Evolutionary conservation across 129 eudicot species (phyloP).

Genomic region (Oenanthe sinensis): DNA sequence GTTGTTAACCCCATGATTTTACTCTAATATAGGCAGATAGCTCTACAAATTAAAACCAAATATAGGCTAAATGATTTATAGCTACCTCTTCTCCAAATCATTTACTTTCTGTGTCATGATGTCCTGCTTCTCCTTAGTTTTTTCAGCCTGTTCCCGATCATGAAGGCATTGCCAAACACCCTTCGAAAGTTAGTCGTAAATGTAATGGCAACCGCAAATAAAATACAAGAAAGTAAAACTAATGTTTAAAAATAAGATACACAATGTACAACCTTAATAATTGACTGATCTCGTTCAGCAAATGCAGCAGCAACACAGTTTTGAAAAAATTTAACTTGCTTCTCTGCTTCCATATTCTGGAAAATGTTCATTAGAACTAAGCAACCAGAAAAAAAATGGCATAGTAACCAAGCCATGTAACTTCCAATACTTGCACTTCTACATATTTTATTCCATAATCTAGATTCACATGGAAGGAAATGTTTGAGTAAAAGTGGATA

Average conservation of each 20-base stretch:
- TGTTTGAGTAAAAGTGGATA: neutral
- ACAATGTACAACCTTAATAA: slow-evolving; percentile 59
- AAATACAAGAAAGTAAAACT: neutral
- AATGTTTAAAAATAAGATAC: neutral
- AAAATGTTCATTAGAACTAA: slow-evolving; percentile 11
- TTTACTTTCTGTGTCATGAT: slow-evolving; percentile 40
- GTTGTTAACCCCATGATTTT: neutral
- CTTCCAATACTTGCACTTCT: neutral
- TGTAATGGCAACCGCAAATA: neutral
- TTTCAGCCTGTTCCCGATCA: slow-evolving; percentile 63
- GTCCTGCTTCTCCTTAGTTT: slow-evolving; percentile 74
- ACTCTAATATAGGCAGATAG: neutral
- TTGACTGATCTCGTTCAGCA: slow-evolving; percentile 88
- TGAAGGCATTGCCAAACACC: slow-evolving; percentile 10
- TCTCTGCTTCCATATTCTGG: slow-evolving; percentile 79
- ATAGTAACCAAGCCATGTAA: neutral
- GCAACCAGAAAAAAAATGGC: neutral
- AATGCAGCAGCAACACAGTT: slow-evolving; percentile 88
- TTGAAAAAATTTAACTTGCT: slow-evolving; percentile 83
- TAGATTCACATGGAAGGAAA: neutral
- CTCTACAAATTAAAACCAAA: neutral
- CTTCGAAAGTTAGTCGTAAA: neutral
- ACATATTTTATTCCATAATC: neutral
- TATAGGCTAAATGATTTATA: neutral
- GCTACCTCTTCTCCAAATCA: slow-evolving; percentile 46